Conservation (phyloP, 2,329 filamentous ascomycete species). For the Colletotrichum tanaceti region DNA sequence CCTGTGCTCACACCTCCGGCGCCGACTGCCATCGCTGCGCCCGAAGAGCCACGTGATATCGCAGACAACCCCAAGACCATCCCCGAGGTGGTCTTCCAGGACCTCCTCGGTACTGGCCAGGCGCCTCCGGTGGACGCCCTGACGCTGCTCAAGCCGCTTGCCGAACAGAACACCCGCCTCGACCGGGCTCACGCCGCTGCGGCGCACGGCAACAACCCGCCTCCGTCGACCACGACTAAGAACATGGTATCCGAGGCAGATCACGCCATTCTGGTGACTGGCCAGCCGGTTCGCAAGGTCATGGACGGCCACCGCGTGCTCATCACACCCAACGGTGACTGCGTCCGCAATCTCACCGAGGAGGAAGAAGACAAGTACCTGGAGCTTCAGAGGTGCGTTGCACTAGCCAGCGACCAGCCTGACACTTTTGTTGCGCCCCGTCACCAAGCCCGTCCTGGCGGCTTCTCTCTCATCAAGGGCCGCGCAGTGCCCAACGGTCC, state of each 20-base stretch:
- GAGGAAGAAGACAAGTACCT: slow-evolving; percentile 79
- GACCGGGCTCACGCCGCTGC: slow-evolving; percentile 25
- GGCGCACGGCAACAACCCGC: slow-evolving; percentile 24
- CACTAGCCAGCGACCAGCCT: slow-evolving; percentile 61
- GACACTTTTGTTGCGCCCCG: slow-evolving; percentile 67
- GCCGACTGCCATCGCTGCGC: slow-evolving; percentile 10
- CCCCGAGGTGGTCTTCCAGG: slow-evolving; percentile 38
- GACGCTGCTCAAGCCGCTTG: slow-evolving; percentile 52
- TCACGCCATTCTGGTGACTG: slow-evolving; percentile 64
- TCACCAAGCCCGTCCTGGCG: slow-evolving; percentile 64
- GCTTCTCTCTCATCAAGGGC: slow-evolving; percentile 72
- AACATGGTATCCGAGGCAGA: slow-evolving; percentile 65
- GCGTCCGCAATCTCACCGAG: slow-evolving; percentile 75
- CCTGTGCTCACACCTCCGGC: slow-evolving; percentile 13
- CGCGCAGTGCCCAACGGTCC: slow-evolving; percentile 73
- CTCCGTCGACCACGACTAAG: slow-evolving; percentile 51
- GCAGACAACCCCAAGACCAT: slow-evolving; percentile 37
- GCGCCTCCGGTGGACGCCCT: slow-evolving; percentile 47
- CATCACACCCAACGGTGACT: slow-evolving; percentile 80
- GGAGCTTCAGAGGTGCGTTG: slow-evolving; percentile 71
- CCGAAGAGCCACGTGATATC: slow-evolving; percentile 33
- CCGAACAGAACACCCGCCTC: slow-evolving; percentile 40
- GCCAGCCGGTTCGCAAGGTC: slow-evolving; percentile 70
- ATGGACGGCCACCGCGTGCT: slow-evolving; percentile 75
- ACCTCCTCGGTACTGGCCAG: slow-evolving; percentile 25